These are phyloP conservation scores for Gentiana straminea DNA, from an alignment of 257 asterid genomes.

Conservation along the genomic window DNA sequence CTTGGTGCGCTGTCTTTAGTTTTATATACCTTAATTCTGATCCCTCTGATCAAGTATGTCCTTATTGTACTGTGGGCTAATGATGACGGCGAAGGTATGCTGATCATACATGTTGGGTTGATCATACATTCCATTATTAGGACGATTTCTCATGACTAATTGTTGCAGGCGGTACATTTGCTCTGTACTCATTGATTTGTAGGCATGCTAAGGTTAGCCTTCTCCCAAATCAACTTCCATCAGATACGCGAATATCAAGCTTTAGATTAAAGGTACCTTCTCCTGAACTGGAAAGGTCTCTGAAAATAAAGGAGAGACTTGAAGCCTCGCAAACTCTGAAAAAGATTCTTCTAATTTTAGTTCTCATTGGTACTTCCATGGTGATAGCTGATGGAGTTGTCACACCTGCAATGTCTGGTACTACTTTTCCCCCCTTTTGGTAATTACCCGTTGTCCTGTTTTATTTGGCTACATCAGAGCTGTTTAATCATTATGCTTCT, in stretches of 20 bases:
- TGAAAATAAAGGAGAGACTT: constrained; percentile 84
- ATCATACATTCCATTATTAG: constrained; percentile 9
- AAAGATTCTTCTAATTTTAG: constrained; percentile 78
- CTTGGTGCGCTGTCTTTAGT: constrained; percentile 91
- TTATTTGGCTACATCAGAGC: constrained; percentile 15
- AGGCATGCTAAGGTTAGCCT: constrained; percentile 98
- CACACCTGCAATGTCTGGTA: constrained; percentile 99
- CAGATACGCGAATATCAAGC: constrained; percentile 92
- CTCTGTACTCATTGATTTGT: constrained; percentile 93
- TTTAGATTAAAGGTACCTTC: constrained; percentile 97
- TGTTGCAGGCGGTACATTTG: constrained; percentile 95
- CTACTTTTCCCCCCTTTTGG: constrained; percentile 15
- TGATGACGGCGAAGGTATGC: constrained; percentile 97
- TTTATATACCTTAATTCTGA: constrained; percentile 74
- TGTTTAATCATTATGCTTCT: constrained; percentile 15
- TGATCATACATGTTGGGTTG: constrained; percentile 1
- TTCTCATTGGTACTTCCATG: constrained; percentile 99
- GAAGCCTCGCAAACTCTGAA: constrained; percentile 80
- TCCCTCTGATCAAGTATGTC: constrained; percentile 83
- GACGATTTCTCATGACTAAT: constrained; percentile 19
- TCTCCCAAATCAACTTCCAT: constrained; percentile 81
- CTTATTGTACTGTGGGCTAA: constrained; percentile 96
- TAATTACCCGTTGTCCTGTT: constrained; percentile 7
- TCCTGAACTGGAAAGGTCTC: constrained; percentile 95
- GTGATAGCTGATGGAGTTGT: constrained; percentile 99